Evolutionary conservation across 139 green algal species (phyloP).

Genomic region (Spirogloea muscicola): DNA sequence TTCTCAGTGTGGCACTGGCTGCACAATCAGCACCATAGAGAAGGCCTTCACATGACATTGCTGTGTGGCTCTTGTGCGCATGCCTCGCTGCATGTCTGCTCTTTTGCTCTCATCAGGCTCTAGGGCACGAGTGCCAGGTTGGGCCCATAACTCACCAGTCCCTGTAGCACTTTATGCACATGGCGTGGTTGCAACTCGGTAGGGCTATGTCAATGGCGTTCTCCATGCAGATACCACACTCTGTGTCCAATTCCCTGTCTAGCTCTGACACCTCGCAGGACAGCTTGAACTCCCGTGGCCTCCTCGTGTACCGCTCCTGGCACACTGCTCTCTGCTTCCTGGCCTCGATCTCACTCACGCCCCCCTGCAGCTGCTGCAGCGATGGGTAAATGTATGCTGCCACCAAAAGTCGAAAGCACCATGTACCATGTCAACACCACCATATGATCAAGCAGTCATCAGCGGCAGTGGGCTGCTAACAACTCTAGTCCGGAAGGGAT

Average conservation of each 20-base stretch:
- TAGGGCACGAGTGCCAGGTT: no score
- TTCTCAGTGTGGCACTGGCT: no score
- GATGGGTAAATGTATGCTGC: constrained; percentile 27
- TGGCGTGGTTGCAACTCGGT: constrained; percentile 25
- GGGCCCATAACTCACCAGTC: constrained; percentile 40
- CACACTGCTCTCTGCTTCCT: not conserved
- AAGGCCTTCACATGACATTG: no score
- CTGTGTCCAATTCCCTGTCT: constrained; percentile 9
- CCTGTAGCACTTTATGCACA: constrained; percentile 34
- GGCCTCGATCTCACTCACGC: constrained; percentile 17
- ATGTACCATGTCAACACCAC: no score
- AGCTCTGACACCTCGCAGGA: not conserved
- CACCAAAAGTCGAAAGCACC: no score
- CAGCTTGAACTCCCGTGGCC: not conserved
- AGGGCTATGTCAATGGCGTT: constrained; percentile 10
- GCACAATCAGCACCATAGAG: no score
- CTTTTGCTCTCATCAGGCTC: no score
- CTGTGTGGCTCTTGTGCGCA: no score
- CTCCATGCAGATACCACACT: constrained; percentile 47
- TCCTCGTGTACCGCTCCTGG: constrained; percentile 12
- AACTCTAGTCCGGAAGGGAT: no score
- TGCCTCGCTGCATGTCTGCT: no score
- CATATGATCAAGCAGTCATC: no score
- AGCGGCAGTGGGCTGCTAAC: no score
- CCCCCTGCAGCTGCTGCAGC: constrained; percentile 22